Conservation (phyloP, 2,329 filamentous ascomycete species). For the Macrophomina phaseolina region DNA sequence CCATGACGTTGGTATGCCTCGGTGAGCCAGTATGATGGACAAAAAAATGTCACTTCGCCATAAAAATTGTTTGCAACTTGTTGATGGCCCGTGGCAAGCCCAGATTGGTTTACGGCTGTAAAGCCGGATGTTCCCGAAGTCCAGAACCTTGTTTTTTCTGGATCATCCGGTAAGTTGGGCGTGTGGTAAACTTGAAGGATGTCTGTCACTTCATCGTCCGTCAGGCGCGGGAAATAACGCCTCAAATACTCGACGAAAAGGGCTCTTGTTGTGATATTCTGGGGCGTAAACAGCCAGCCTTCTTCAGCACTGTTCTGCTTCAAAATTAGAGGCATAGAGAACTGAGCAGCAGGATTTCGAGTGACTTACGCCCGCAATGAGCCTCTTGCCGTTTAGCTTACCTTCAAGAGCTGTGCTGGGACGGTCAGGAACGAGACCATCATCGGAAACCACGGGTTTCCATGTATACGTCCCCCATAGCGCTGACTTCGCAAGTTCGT, state of each 20-base stretch:
- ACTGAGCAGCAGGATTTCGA: background rate
- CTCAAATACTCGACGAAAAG: background rate
- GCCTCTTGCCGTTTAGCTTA: background rate
- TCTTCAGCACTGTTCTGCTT: background rate
- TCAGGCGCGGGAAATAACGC: background rate
- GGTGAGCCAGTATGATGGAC: constrained; percentile 63
- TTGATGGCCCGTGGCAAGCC: constrained; percentile 59
- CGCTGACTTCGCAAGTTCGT: background rate
- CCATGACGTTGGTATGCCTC: constrained; percentile 46
- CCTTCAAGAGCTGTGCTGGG: background rate
- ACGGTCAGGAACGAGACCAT: background rate
- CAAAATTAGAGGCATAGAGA: background rate
- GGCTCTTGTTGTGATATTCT: background rate
- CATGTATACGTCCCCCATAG: background rate
- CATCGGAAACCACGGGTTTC: background rate
- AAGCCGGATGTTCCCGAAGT: constrained; percentile 36
- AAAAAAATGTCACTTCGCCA: constrained; percentile 62
- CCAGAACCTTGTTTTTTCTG: background rate
- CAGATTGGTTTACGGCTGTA: constrained; percentile 60
- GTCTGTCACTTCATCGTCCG: background rate
- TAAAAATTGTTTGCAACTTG: constrained; percentile 61
- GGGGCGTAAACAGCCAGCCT: background rate
- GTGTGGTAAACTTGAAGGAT: background rate
- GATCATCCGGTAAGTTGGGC: background rate
- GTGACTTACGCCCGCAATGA: too few relatives aligned